phyloP scores from a whole-genome alignment of 768 basidiomycete species.

The Kwoniella sp. region DNA sequence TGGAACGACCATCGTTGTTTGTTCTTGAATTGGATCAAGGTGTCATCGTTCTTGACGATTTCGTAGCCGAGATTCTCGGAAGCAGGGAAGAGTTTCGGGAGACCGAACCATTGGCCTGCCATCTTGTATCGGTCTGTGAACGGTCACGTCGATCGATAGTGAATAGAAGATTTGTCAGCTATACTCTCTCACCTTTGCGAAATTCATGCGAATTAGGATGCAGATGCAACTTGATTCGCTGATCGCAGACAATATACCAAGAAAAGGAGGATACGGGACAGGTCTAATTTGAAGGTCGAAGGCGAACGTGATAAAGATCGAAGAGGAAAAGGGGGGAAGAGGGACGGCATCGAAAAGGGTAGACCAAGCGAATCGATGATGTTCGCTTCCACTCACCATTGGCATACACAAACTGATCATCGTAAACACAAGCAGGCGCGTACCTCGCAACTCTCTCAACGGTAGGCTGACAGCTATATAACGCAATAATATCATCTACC shows the following conservation, averaged over 20 bases:
- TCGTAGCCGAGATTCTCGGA: slow-evolving; percentile 57
- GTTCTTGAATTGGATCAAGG: slow-evolving; percentile 59
- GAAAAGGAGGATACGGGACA: too few species aligned
- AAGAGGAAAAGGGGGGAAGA: too few species aligned
- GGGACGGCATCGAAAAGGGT: too few species aligned
- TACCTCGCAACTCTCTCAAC: slow-evolving; percentile 58
- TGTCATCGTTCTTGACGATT: slow-evolving; percentile 56
- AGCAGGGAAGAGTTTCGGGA: slow-evolving; percentile 57
- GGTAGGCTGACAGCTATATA: slow-evolving; percentile 58
- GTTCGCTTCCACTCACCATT: slow-evolving; percentile 40
- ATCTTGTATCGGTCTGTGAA: slow-evolving; percentile 57
- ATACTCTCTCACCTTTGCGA: too few species aligned
- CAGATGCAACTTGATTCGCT: too few species aligned
- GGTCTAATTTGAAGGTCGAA: too few species aligned
- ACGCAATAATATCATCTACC: slow-evolving; percentile 58
- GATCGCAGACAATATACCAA: too few species aligned
- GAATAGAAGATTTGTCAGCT: neutral
- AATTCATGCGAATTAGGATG: too few species aligned
- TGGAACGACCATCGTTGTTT: slow-evolving; percentile 59
- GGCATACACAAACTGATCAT: slow-evolving; percentile 59
- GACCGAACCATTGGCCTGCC: slow-evolving; percentile 59
- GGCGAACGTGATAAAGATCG: too few species aligned
- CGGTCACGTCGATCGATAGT: neutral
- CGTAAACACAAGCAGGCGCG: slow-evolving; percentile 49
- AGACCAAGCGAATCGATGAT: too few species aligned